These are phyloP conservation scores for Aspergillus sergii DNA, from an alignment of 2,329 filamentous ascomycete species.

Conservation along the genomic window DNA sequence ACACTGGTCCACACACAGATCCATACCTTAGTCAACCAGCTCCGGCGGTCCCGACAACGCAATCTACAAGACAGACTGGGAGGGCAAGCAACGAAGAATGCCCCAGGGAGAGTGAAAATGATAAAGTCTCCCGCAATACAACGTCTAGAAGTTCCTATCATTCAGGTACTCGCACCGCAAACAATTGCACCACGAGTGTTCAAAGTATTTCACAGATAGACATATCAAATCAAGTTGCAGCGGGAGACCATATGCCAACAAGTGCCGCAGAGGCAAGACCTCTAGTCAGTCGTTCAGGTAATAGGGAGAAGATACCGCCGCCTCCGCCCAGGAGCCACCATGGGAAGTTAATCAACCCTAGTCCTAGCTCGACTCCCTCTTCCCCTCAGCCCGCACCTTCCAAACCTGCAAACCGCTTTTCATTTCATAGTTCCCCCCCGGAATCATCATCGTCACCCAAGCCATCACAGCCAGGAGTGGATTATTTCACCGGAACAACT, in stretches of 20 bases:
- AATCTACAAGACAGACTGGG: constrained; percentile 21
- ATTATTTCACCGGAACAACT: constrained; percentile 36
- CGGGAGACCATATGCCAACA: constrained; percentile 59
- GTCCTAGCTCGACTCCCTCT: constrained; percentile 31
- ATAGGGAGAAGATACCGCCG: constrained; percentile 67
- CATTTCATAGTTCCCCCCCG: constrained; percentile 27
- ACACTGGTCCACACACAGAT: constrained; percentile 16
- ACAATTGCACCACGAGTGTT: constrained; percentile 51
- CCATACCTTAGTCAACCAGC: constrained; percentile 16
- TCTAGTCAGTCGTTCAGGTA: constrained; percentile 30
- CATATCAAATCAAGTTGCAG: constrained; percentile 58
- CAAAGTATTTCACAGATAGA: constrained; percentile 49
- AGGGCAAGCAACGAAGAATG: background rate
- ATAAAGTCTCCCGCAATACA: background rate
- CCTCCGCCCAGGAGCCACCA: constrained; percentile 73
- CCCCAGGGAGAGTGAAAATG: background rate
- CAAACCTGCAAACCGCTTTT: constrained; percentile 29
- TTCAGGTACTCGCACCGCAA: constrained; percentile 26
- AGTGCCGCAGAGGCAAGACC: constrained; percentile 52
- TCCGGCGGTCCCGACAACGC: constrained; percentile 3
- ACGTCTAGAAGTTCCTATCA: constrained; percentile 8
- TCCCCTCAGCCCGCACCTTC: constrained; percentile 25
- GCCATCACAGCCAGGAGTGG: constrained; percentile 57
- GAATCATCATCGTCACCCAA: constrained; percentile 23
- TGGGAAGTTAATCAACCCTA: constrained; percentile 68